Conservation (phyloP, 2,329 filamentous ascomycete species). For the Aureobasidium melanogenum region DNA sequence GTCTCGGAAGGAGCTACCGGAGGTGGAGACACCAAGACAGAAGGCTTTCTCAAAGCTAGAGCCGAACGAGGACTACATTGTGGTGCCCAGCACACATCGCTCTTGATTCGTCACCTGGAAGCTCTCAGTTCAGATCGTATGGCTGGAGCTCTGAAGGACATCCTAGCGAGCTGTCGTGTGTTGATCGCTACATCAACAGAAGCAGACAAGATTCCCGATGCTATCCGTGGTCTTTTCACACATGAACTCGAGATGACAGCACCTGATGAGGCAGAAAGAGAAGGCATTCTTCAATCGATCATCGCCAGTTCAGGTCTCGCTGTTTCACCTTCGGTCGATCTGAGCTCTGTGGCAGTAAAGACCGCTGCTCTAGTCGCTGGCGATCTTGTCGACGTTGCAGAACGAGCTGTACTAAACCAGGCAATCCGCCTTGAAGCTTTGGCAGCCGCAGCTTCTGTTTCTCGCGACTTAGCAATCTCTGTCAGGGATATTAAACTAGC, state of each 20-base stretch:
- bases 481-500: constrained; percentile 80
- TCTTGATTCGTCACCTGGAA: constrained; percentile 86
- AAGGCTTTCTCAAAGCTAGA: constrained; percentile 78
- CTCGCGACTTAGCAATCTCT: constrained; percentile 32
- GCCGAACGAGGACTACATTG: constrained; percentile 85
- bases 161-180: constrained; percentile 70
- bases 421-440: constrained; percentile 66
- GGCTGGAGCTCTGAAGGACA: constrained; percentile 72
- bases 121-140: constrained; percentile 87
- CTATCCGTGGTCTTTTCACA: constrained; percentile 81
- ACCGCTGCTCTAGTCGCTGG: constrained; percentile 92
- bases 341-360: constrained; percentile 80
- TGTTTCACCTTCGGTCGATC: constrained; percentile 75
- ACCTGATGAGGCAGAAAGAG: constrained; percentile 84
- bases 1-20: constrained; percentile 82
- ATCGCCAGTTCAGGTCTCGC: constrained; percentile 66
- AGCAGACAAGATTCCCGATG: constrained; percentile 86
- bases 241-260: constrained; percentile 92
- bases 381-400: constrained; percentile 88
- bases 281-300: constrained; percentile 73
- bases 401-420: constrained; percentile 73
- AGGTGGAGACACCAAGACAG: constrained; percentile 86
- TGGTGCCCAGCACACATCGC: constrained; percentile 69
- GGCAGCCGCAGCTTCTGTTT: constrained; percentile 40
- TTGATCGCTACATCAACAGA: constrained; percentile 92